Conservation (phyloP, 139 green algal genomes). For the Tetratostichococcus sp. region DNA sequence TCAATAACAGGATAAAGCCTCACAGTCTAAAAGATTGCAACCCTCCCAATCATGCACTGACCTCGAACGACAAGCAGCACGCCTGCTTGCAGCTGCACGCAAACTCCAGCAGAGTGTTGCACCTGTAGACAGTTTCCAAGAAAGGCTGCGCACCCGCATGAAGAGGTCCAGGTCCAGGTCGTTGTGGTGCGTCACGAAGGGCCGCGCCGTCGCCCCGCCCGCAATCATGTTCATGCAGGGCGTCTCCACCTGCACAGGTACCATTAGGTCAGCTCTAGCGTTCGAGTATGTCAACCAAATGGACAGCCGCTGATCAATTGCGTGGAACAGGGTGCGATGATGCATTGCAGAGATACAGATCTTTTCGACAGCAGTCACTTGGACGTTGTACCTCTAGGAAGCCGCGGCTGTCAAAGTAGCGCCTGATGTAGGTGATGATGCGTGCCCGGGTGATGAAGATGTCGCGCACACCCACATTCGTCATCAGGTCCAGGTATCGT, state of each 20-base stretch:
- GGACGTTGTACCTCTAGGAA: constrained; percentile 82
- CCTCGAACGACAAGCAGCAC: no score
- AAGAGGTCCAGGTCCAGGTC: constrained; percentile 97
- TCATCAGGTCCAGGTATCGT: constrained; percentile 96
- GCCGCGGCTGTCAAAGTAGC: constrained; percentile 82
- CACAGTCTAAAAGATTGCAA: no score
- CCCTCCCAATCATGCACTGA: no score
- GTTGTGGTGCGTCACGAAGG: constrained; percentile 98
- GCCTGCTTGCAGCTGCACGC: no score
- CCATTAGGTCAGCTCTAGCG: no score
- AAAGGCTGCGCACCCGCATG: constrained; percentile 68
- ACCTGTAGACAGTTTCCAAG: no score
- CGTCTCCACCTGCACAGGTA: constrained; percentile 79
- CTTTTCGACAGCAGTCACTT: neutral
- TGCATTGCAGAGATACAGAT: neutral
- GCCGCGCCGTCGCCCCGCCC: constrained; percentile 85
- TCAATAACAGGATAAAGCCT: no score
- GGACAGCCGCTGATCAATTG: no score
- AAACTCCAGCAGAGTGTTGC: no score
- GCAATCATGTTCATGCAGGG: constrained; percentile 94
- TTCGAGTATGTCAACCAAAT: no score
- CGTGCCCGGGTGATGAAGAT: constrained; percentile 80
- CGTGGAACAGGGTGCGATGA: neutral
- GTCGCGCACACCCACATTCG: constrained; percentile 68
- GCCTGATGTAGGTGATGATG: constrained; percentile 86